Base-by-base conservation (phyloP, 169 alveolate species). In the Plasmodium knowlesi region DNA sequence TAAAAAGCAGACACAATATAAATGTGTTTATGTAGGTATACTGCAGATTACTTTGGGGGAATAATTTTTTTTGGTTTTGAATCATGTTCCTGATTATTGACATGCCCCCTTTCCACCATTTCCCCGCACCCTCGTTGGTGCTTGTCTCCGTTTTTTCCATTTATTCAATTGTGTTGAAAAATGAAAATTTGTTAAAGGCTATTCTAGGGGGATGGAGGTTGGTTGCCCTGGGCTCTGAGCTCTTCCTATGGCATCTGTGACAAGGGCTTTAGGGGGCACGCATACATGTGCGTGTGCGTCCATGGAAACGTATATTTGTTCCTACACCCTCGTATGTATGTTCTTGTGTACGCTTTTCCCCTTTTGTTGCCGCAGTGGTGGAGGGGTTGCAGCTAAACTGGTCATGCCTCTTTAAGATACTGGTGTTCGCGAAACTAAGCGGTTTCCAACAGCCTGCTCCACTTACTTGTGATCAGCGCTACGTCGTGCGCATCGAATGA, bases 21-120 rank as follows among this genome's bases (percentile, higher is more conserved):
- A 85, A 85, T 46, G 82, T 76, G 74, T 85, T 85, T 46, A 85
- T 37, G 79, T 85, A 85, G 14, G 93, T 85, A 41, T 85, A 85
- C n/a, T 74, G 93, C 6, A 85, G n/a, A 16, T 74, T 85, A 50
- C 32, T 85, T 53, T 85, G 53, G 19, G 93, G 93, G 67, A 85
- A 85, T 74, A 85, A 85, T 30, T 74, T 85, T 50, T 85, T 85
- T 53, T 41, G 25, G 39, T 73, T 76, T 30, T 37, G 78, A 74
- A 74, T n/a, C 37, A 46, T 25, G 4, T 73, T 74, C 34, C 8
- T 22, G n/a, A 76, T 16, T 50, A 85, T 22, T 32, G 61, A 12
- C 61, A 50, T 50, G 43, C 61, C 41, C 61, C 54, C 39, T 32
- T 74, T 85, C 78, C 41, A 74, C 70, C 85, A 85, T 53, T 85